Percentiles rank a stretch among this genome's conserved stretches.
These are phyloP conservation scores for Ophiocordyceps unilateralis DNA, from an alignment of 2,329 filamentous ascomycete genomes.

Conservation along the genomic window DNA sequence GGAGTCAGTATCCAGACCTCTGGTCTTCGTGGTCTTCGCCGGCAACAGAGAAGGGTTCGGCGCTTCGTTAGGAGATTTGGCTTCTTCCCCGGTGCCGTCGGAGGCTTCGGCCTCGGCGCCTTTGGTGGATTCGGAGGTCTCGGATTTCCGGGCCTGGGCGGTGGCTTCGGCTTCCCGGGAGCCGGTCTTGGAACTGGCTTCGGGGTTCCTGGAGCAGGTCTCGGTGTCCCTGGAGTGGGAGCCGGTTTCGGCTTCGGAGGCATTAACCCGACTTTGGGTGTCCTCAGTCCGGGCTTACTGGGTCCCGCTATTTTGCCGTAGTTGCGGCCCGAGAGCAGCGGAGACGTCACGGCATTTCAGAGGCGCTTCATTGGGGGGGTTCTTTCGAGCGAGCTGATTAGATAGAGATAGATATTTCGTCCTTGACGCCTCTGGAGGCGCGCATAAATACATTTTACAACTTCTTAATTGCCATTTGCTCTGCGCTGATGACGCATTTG, in stretches of 20 bases:
- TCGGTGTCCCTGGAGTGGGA: no score
- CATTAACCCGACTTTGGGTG: no score
- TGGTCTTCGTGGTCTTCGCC: not conserved
- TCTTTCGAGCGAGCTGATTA: not conserved
- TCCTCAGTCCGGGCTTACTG: no score
- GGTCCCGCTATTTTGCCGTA: no score
- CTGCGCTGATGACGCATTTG: not conserved
- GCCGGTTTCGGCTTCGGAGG: no score
- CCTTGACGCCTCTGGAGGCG: not conserved
- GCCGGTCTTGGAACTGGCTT: no score
- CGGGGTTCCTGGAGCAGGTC: no score
- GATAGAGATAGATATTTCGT: not conserved
- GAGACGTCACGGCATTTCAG: not conserved
- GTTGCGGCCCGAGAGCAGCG: no score
- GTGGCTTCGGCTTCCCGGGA: not conserved
- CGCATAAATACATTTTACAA: not conserved
- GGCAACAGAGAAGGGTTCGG: not conserved
- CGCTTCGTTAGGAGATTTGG: not conserved
- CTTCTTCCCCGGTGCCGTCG: not conserved
- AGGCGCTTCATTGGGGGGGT: not conserved
- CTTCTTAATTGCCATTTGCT: not conserved
- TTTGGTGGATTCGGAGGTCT: not conserved
- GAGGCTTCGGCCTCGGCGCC: not conserved
- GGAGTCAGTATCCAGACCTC: not conserved
- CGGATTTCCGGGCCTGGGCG: not conserved